Conservation (phyloP, 2,329 filamentous ascomycete species). For the Colletotrichum spaethianum region DNA sequence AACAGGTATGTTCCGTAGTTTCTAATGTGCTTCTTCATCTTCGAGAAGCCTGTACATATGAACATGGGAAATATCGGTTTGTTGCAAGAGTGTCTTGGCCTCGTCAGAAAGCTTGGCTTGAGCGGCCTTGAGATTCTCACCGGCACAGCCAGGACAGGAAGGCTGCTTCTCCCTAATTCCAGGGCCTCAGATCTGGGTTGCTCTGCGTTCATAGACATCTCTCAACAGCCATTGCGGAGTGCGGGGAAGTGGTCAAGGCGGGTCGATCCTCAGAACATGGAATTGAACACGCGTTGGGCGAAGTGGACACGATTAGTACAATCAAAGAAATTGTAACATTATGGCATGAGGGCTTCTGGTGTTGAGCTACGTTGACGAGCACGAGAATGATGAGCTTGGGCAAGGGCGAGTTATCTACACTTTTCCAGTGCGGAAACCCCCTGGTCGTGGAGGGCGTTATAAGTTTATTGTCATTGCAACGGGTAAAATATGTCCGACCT, state of each 20-base stretch:
- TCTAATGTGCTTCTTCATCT: slow-evolving; percentile 52
- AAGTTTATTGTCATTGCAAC: slow-evolving; percentile 19
- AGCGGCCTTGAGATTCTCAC: slow-evolving; percentile 19
- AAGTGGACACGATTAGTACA: slow-evolving; percentile 5
- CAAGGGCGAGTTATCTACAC: neutral
- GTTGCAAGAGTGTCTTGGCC: slow-evolving; percentile 62
- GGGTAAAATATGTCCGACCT: slow-evolving; percentile 11
- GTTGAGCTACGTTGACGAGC: neutral
- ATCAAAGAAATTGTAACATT: neutral
- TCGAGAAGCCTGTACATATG: slow-evolving; percentile 59
- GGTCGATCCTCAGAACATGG: slow-evolving; percentile 1
- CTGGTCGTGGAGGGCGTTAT: neutral
- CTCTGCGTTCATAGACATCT: slow-evolving; percentile 12
- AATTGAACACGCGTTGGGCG: slow-evolving; percentile 4
- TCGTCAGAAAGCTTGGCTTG: slow-evolving; percentile 57
- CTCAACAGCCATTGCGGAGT: slow-evolving; percentile 31
- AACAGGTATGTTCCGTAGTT: slow-evolving; percentile 30
- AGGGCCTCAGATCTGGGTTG: slow-evolving; percentile 21
- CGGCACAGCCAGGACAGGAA: slow-evolving; percentile 8
- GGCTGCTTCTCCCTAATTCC: slow-evolving; percentile 30
- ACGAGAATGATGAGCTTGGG: neutral
- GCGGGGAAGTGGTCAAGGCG: slow-evolving; percentile 17
- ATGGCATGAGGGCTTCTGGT: neutral
- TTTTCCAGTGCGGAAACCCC: neutral
- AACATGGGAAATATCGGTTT: slow-evolving; percentile 60